Base-by-base conservation (phyloP, 805 yeast genomes). In the Metschnikowia gelsemii region DNA sequence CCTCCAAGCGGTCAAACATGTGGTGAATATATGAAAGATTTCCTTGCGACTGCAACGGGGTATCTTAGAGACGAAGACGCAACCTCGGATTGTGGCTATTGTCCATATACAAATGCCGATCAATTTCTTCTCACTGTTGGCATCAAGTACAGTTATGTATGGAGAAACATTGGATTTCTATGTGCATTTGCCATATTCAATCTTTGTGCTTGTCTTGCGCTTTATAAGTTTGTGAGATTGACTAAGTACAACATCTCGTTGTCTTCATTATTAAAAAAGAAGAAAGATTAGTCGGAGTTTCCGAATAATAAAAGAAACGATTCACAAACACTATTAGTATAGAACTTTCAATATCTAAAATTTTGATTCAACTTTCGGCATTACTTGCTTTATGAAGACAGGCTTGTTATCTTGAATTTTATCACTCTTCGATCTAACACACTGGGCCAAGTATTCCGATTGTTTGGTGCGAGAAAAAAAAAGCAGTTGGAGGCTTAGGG, bases 1-100 rank as follows among this genome's bases (percentile, higher is more conserved):
- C 84, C 88, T 12, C 75, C 82, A 8, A 34, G 40, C n/a, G 54
- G 54, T 4, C 42, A 49, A 14, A 47, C 51, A 5, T 50, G 54
- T 25, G 50, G 46, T 3, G 37, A 42, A 18, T 50, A 42, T 43
- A 34, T 47, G 43, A 31, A 25, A 24, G 32, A 24, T 9, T 50
- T 29, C 41, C 35, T 50, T 23, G 29, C 27, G n/a, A 18, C 22
- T 21, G 29, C 43, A 3, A 12, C 34, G 2, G 54, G 54, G 7
- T 47, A 47, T 28, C 43, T 50, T 27, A 30, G 25, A 9, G 37
- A 50, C 22, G 45, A 44, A 5, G 27, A 35, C 9, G 51, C 49
- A 13, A 44, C 51, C 12, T 8, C 46, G 13, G 20, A 46, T 23
- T 49, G 52, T 20, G 47, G 40, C 2, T 46, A 43, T 30, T 49